Evolutionary conservation across 2,329 filamentous ascomycete genomes (phyloP).

Genomic region (Exophiala viscosa): DNA sequence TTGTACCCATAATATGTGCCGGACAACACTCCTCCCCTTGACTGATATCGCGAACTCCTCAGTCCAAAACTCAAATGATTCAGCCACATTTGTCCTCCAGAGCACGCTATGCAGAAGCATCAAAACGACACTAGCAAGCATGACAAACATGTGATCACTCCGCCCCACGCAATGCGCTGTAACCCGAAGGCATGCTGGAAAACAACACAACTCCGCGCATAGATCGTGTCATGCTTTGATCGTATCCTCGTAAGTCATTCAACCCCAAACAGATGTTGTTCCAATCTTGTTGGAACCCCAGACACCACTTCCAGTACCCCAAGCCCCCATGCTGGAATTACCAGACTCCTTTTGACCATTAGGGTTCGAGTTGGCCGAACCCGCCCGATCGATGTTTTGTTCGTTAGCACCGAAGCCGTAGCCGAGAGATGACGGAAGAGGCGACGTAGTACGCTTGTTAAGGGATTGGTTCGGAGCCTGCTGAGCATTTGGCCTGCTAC

Average conservation of each 20-base stretch:
- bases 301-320: conserved; percentile 75
- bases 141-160: conserved; percentile 14
- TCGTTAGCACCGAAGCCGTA: conserved; percentile 45
- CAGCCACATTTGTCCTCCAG: conserved; percentile 1
- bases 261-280: conserved; percentile 93
- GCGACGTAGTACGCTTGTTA: conserved; percentile 82
- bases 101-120: conserved; percentile 24
- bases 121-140: conserved; percentile 19
- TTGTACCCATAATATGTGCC: conserved; percentile 12
- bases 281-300: conserved; percentile 82
- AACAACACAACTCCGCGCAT: conserved; percentile 24
- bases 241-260: conserved; percentile 33
- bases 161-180: conserved; percentile 18
- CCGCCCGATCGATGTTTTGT: conserved; percentile 51
- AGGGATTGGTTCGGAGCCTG: conserved; percentile 55
- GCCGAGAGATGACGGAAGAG: conserved; percentile 82
- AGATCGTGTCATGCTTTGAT: conserved; percentile 19
- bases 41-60: conserved; percentile 4
- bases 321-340: conserved; percentile 54
- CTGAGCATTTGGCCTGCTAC: conserved; percentile 71
- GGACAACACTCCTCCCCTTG: conserved; percentile 5
- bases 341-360: conserved; percentile 47
- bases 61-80: conserved; percentile 10
- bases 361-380: conserved; percentile 57
- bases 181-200: conserved; percentile 25